Evolutionary conservation across 768 basidiomycete genomes (phyloP).

Genomic region (Leccinum olivaceopallidum): DNA sequence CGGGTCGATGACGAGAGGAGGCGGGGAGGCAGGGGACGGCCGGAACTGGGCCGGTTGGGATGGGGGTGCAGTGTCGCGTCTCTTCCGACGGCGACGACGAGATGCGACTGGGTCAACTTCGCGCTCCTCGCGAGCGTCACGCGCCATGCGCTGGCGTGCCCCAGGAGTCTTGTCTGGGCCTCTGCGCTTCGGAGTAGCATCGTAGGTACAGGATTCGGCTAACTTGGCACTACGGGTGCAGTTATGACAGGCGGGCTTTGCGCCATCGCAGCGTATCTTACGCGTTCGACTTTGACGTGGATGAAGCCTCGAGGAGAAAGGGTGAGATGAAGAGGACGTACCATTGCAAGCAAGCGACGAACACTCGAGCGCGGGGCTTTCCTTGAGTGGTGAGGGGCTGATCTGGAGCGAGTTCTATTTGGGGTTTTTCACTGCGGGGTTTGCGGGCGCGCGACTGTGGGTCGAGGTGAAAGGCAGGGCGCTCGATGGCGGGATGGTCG

Average conservation of each 20-base stretch:
- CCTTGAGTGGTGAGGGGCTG: constrained; percentile 74
- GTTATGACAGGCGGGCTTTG: constrained; percentile 74
- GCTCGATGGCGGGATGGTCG: constrained; percentile 1
- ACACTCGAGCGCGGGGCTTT: constrained; percentile 73
- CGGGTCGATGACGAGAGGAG: constrained; percentile 26
- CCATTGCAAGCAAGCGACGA: constrained; percentile 81
- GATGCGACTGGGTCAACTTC: constrained; percentile 28
- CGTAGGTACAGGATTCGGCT: constrained; percentile 60
- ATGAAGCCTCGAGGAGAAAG: constrained; percentile 7
- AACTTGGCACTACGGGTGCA: constrained; percentile 55
- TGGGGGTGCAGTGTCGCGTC: constrained; percentile 1
- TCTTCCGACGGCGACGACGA: constrained; percentile 26
- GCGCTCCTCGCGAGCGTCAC: constrained; percentile 40
- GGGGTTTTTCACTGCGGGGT: constrained; percentile 53
- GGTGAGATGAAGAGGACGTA: constrained; percentile 29
- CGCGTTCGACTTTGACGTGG: constrained; percentile 56
- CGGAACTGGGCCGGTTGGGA: constrained; percentile 5
- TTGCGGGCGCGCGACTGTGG: constrained; percentile 31
- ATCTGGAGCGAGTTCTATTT: constrained; percentile 68
- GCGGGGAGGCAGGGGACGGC: constrained; percentile 1
- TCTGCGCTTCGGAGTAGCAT: constrained; percentile 70
- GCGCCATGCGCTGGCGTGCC: constrained; percentile 63
- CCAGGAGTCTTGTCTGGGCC: constrained; percentile 83
- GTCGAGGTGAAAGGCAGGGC: not conserved
- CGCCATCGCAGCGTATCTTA: constrained; percentile 83